Conservation (phyloP, 2,329 filamentous ascomycete genomes). For the Aspergillus sergii region DNA sequence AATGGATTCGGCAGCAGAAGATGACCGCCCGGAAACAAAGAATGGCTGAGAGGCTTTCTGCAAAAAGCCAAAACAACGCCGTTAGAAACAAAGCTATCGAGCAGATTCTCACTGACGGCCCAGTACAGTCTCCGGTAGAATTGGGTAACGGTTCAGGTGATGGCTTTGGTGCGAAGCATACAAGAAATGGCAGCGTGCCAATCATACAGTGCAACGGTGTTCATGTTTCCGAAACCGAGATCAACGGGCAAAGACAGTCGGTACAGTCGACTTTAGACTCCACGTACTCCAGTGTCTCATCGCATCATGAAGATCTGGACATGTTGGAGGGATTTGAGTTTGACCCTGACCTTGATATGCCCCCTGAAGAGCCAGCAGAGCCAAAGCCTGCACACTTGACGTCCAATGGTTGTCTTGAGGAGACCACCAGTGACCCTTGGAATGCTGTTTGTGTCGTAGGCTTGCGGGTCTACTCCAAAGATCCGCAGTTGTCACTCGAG, state of each 20-base stretch:
- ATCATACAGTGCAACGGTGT: constrained; percentile 32
- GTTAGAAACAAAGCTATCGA: constrained; percentile 9
- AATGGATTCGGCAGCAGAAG: constrained; percentile 45
- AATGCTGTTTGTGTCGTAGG: constrained; percentile 64
- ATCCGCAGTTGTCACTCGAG: constrained; percentile 53
- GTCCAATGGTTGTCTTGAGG: constrained; percentile 19
- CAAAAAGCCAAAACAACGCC: constrained; percentile 15
- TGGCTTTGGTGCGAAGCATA: constrained; percentile 15
- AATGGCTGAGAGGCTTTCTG: constrained; percentile 30
- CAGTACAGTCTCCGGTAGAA: constrained; percentile 33
- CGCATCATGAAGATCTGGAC: constrained; percentile 34
- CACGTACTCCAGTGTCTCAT: constrained; percentile 17
- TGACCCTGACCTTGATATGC: constrained; percentile 47
- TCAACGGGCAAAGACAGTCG: constrained; percentile 18
- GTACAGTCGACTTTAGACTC: constrained; percentile 29
- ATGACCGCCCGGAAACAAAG: constrained; percentile 33
- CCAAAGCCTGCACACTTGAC: constrained; percentile 10
- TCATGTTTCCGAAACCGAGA: constrained; percentile 14
- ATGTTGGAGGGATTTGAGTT: constrained; percentile 45
- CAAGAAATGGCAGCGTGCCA: constrained; percentile 26
- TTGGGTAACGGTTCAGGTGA: constrained; percentile 23
- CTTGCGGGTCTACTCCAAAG: constrained; percentile 59
- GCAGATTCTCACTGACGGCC: constrained; percentile 25
- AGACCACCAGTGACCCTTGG: constrained; percentile 51
- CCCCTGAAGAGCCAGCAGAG: constrained; percentile 30